phyloP scores from a whole-genome alignment of 441 rosid species.

The Jatropha multifida region DNA sequence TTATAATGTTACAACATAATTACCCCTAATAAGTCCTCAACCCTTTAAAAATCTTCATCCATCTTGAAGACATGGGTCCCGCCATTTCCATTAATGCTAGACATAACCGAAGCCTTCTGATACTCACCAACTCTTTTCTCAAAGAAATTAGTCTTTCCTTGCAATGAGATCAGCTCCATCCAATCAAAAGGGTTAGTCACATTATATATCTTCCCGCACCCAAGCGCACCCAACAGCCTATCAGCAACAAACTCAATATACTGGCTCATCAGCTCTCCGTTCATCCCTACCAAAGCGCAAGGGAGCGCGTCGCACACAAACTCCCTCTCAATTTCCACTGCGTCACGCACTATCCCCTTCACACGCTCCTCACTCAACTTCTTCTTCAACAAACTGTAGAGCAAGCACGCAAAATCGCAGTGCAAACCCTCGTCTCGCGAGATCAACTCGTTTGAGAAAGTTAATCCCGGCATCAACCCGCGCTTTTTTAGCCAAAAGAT shows the following conservation, averaged over 20 bases:
- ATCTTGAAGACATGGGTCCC: slow-evolving; percentile 31
- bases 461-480: slow-evolving; percentile 35
- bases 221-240: slow-evolving; percentile 41
- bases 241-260: slow-evolving; percentile 59
- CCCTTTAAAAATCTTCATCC: slow-evolving; percentile 27
- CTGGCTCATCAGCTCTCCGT: slow-evolving; percentile 43
- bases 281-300: slow-evolving; percentile 57
- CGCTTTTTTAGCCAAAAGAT: slow-evolving; percentile 39
- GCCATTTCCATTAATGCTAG: slow-evolving; percentile 30
- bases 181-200: slow-evolving; percentile 47
- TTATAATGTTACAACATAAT: neutral
- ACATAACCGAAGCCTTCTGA: slow-evolving; percentile 49
- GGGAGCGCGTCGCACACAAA: slow-evolving; percentile 53
- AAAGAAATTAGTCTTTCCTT: slow-evolving; percentile 60
- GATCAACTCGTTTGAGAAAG: slow-evolving; percentile 38
- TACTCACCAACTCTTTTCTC: slow-evolving; percentile 56
- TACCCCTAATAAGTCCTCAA: neutral
- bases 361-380: slow-evolving; percentile 34
- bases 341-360: slow-evolving; percentile 37
- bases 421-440: slow-evolving; percentile 40
- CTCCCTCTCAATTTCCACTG: slow-evolving; percentile 55
- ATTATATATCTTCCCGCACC: slow-evolving; percentile 38
- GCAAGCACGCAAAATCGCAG: slow-evolving; percentile 39
- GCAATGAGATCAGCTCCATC: slow-evolving; percentile 55
- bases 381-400: slow-evolving; percentile 27